Conservation (phyloP, 2,329 filamentous ascomycete genomes). For the Ophiocordyceps camponoti-rufipedis region DNA sequence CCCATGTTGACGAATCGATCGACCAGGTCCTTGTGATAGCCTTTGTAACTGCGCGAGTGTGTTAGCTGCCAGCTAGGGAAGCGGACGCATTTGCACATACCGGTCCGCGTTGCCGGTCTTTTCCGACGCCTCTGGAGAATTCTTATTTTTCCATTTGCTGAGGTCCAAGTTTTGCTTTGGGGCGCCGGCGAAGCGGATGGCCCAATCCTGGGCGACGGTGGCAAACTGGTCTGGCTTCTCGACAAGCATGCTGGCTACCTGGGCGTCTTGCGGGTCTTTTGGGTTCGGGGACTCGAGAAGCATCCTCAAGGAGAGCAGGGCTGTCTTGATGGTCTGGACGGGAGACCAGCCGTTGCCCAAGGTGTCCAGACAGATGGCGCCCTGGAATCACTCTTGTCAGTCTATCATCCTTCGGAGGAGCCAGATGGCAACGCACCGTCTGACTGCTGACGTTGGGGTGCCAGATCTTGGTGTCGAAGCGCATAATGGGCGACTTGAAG, state of each 20-base stretch:
- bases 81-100: conserved; percentile 8
- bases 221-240: conserved; percentile 63
- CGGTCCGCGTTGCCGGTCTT: conserved; percentile 7
- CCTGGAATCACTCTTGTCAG: conserved; percentile 31
- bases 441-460: conserved; percentile 93
- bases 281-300: conserved; percentile 87
- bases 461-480: conserved; percentile 86
- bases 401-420: background rate
- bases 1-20: conserved; percentile 81
- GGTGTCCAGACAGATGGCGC: conserved; percentile 92
- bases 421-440: conserved; percentile 43
- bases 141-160: conserved; percentile 26
- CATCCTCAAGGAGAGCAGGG: conserved; percentile 80
- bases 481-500: conserved; percentile 82
- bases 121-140: conserved; percentile 19
- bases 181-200: conserved; percentile 65
- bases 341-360: conserved; percentile 84
- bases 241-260: conserved; percentile 82
- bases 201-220: conserved; percentile 76
- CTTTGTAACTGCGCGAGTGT: conserved; percentile 46
- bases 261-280: conserved; percentile 89
- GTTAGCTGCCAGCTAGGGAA: background rate
- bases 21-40: conserved; percentile 71
- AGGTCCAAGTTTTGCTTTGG: conserved; percentile 26
- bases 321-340: conserved; percentile 89